These are phyloP conservation scores for Dichotomocladium elegans DNA, from an alignment of 371 early-diverging fungal genomes.

Conservation along the genomic window DNA sequence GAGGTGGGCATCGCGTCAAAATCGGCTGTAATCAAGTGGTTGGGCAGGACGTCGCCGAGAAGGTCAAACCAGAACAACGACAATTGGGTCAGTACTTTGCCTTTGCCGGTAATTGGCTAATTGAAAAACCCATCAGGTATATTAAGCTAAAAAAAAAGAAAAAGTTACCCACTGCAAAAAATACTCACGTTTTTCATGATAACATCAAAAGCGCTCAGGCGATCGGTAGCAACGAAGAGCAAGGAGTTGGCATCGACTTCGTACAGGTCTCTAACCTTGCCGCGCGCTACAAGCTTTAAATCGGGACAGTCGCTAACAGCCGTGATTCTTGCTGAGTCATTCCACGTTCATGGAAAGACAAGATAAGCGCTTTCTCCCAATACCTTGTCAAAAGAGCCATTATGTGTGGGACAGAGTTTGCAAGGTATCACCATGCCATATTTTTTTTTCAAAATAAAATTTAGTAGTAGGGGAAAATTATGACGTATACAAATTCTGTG, in stretches of 20 bases:
- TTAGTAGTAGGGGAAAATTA: no score
- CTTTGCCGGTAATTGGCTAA: constrained; percentile 92
- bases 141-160: not conserved
- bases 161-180: no score
- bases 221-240: constrained; percentile 96
- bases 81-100: constrained; percentile 93
- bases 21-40: constrained; percentile 92
- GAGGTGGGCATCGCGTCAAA: constrained; percentile 89
- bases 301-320: constrained; percentile 78
- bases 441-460: no score
- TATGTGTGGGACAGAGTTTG: no score
- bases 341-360: no score
- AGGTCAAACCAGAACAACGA: constrained; percentile 93
- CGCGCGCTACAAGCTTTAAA: constrained; percentile 89
- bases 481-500: no score
- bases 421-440: no score
- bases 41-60: constrained; percentile 80
- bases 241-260: constrained; percentile 81
- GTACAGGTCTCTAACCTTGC: constrained; percentile 97
- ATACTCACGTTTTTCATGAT: constrained; percentile 91
- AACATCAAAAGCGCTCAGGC: constrained; percentile 96
- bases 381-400: constrained; percentile 9
- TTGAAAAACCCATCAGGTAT: not conserved
- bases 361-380: no score
- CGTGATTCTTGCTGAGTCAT: no score